Percentiles rank a stretch among this genome's conserved stretches.
Conservation (phyloP, 2,329 filamentous ascomycete genomes). For the Alternaria sp. region DNA sequence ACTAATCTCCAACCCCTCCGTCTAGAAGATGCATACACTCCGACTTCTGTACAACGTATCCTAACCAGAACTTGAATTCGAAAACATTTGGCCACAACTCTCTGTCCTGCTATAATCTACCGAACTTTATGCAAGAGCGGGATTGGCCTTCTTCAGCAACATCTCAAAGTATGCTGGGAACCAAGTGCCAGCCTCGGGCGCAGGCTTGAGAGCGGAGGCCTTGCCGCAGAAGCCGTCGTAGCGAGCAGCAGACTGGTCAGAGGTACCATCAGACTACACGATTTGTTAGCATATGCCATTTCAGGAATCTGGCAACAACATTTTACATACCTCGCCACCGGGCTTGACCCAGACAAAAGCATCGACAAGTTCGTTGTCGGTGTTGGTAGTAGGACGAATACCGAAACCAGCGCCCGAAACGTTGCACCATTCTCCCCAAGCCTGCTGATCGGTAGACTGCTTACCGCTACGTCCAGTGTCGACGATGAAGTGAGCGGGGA, state of each 20-base stretch:
- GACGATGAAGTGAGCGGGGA: slow-evolving; percentile 64
- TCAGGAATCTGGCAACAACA: not conserved
- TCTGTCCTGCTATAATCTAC: rapidly evolving
- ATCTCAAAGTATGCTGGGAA: slow-evolving; percentile 61
- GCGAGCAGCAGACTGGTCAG: slow-evolving; percentile 53
- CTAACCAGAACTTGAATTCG: no score
- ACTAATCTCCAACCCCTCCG: no score
- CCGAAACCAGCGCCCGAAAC: slow-evolving; percentile 70
- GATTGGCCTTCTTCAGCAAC: slow-evolving; percentile 48
- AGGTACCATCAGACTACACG: slow-evolving; percentile 56
- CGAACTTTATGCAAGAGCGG: slow-evolving; percentile 33
- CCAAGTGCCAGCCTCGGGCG: slow-evolving; percentile 75
- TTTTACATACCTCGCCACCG: slow-evolving; percentile 58
- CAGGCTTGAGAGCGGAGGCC: slow-evolving; percentile 65
- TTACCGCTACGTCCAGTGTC: slow-evolving; percentile 67
- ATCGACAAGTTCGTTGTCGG: slow-evolving; percentile 66
- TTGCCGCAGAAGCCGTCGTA: slow-evolving; percentile 66
- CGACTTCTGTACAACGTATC: slow-evolving; percentile 3
- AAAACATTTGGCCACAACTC: not conserved
- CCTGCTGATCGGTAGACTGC: slow-evolving; percentile 64
- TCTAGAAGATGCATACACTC: no score
- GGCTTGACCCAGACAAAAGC: slow-evolving; percentile 77
- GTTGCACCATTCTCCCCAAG: slow-evolving; percentile 75
- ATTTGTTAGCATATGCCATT: not conserved
- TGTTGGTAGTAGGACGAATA: slow-evolving; percentile 68